Evolutionary conservation across 768 basidiomycete genomes (phyloP).

Genomic region (Auricularia cornea): DNA sequence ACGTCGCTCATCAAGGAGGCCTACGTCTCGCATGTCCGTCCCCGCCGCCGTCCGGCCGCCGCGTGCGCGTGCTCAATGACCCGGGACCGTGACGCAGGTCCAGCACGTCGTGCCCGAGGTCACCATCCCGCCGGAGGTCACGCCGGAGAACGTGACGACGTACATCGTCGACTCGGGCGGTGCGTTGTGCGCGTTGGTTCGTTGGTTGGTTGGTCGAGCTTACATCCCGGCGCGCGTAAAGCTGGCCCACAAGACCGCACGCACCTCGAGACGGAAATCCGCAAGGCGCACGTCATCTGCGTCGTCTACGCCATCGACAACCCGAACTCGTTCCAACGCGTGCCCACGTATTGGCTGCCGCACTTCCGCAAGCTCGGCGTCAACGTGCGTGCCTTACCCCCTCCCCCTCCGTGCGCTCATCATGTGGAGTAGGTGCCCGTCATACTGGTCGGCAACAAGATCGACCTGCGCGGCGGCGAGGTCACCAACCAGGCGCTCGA

Average conservation of each 20-base stretch:
- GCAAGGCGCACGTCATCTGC: constrained; percentile 96
- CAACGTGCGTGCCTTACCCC: constrained; percentile 51
- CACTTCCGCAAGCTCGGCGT: constrained; percentile 91
- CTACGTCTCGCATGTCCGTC: constrained; percentile 75
- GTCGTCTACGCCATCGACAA: constrained; percentile 97
- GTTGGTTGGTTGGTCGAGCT: too few species aligned
- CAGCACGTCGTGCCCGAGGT: constrained; percentile 95
- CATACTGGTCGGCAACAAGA: constrained; percentile 97
- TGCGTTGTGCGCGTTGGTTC: constrained; percentile 37
- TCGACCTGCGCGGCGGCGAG: constrained; percentile 86
- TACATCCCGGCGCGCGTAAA: constrained; percentile 27
- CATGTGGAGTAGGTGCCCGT: constrained; percentile 71
- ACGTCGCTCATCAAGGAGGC: constrained; percentile 96
- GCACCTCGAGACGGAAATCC: constrained; percentile 90
- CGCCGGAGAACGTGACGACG: constrained; percentile 95
- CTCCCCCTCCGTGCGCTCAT: constrained; percentile 3
- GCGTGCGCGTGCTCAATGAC: not conserved
- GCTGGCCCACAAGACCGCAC: constrained; percentile 78
- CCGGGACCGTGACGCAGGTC: constrained; percentile 43
- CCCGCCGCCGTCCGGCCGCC: constrained; percentile 1
- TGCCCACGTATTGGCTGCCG: constrained; percentile 97
- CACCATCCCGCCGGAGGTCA: constrained; percentile 95
- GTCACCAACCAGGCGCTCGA: constrained; percentile 92
- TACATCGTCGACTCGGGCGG: constrained; percentile 97
- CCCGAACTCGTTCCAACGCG: constrained; percentile 91